Evolutionary conservation across 2,329 filamentous ascomycete genomes (phyloP), one percentile per base, ranked within the genome.

Genomic region (Juglanconis sp.): DNA sequence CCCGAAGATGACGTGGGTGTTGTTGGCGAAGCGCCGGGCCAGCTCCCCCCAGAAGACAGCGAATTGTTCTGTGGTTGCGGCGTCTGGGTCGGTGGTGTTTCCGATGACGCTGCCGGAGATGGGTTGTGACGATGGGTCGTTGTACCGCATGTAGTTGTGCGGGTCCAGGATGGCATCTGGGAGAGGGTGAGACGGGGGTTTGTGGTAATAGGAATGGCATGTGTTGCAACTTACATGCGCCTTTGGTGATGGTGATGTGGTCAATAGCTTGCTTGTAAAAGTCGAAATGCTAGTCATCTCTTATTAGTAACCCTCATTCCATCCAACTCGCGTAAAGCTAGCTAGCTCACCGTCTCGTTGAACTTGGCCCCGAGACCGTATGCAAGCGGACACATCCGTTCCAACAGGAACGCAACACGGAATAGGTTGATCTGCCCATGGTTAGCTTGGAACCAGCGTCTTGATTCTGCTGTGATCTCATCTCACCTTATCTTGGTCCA

Each of bases 131-230:
- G 73, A 77, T 1, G 80, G 80, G 65, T 82, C 73, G 64, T 81
- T 81, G 68, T 82, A 83, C 4, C 79, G 73, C 80, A 82, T 82
- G 66, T 82, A 80, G 67, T 81, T 82, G 70, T 82, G 80, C 3
- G 79, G 79, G 65, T 82, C 79, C 3, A 83, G 68, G 61, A 82
- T 79, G 9, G 73, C 74, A 63, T 82, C 73, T 68, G 35, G 2
- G 11, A 31, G 24, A n/a, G 5, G 4, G 24, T 53, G 38, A 59
- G 50, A 17, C 24, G 24, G 24, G 24, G 24, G 24, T 24, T 24
- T 24, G 24, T 24, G 24, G 24, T 24, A 44, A 15, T 38, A 31
- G 30, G 3, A 10, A 8, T 7, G 34, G 44, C n/a, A 17, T 38
- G 36, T 40, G 48, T 24, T 36, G 5, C 24, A 5, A 64, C 65